Base-by-base conservation (phyloP, 208 protist species). In the Crithidia acanthocephali region DNA sequence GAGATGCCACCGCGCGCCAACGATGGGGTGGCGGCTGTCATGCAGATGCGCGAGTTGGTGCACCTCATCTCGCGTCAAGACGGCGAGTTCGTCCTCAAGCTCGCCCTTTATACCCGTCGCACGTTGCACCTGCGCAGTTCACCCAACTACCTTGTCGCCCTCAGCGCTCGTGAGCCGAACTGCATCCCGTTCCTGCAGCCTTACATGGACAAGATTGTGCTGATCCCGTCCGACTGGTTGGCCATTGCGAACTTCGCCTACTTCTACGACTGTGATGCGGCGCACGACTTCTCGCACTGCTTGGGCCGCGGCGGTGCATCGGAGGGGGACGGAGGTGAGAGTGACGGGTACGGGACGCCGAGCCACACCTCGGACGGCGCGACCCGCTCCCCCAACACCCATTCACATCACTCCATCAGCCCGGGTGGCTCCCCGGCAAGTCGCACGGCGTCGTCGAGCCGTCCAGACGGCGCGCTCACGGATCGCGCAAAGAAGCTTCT, bases 171-270 rank as follows among this genome's bases (percentile, higher is more conserved):
- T 32, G 81, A 96, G 69, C 60, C 81, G 6, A 72, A 74, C 2
- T 98, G 91, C 79, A 74, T 87, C 33, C 91, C 93, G 0, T 98
- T 92, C 74, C 68, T 99, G 13, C 58, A 74, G 23, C 77, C 80
- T 18, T 98, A 98, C 83, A 89, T 98, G 70, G 72, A 76, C n/a
- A 53, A 71, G 28, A 80, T 90, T 32, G 72, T 98, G 18, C 60
- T 80, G 47, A 80, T 98, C 40, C 97, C 97, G 4, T 90, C 85
- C 7, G 98, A 99, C 82, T 98, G 96, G 96, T 80, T 99, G 42
- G 78, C 93, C 0, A 85, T 98, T n/a, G 93, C 94, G 0, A 85
- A 85, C 47, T 90, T 97, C 37, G 94, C 87, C 1, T 86, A 87
- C 73, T 85, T 81, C 40, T 72, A 77, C 53, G 86, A 91, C 65